Base-by-base conservation (phyloP, 1,284 basidiomycete species). In the Peniophora sp. region DNA sequence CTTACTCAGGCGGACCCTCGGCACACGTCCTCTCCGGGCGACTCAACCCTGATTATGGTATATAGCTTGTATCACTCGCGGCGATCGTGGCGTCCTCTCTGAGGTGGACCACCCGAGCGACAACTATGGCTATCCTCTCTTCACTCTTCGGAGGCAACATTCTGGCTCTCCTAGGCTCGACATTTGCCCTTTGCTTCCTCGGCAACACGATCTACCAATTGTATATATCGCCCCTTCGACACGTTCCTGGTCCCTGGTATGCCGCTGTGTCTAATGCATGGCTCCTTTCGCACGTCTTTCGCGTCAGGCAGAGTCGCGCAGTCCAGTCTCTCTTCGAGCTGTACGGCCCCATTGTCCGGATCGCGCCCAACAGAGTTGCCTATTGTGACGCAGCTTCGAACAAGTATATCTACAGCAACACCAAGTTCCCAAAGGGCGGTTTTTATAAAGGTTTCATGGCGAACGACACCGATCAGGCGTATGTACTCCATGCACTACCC, bases 371-470 rank as follows among this genome's bases (percentile, higher is more conserved):
- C 43, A 58, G 49, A 39, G 52, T 60, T 17, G 51, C 54, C 2
- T 60, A 57, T 37, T 23, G 47, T 20, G 58, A 60, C 24, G 44
- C 45, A 3, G 27, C 22, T 3, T 48, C 54, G 12, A 54, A 55
- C 50, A 57, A 55, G 49, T 41, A 47, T 22, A 56, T 59, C 3
- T 59, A 59, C 24, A 53, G 52, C 23, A 48, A 51, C n/a, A 52
- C 47, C 41, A 54, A 52, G 20, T 51, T 59, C 23, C 24, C 24
- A 24, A 59, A 59, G 51, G 55, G 52, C 23, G 22, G 24, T 24
- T 83, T 52, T 22, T 59, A 59, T 46, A 55, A 55, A 46, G 47
- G 50, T 22, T 46, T 58, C 5, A 15, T 51, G 32, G 51, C 52
- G 57, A 57, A 57, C 24, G 51, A 55, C 17, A 54, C 55, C 37